A percentile compares a stretch with the other conserved stretches of the same genome.
Conservation (phyloP, 331 rosid genomes). For the Pyrus hybrid region DNA sequence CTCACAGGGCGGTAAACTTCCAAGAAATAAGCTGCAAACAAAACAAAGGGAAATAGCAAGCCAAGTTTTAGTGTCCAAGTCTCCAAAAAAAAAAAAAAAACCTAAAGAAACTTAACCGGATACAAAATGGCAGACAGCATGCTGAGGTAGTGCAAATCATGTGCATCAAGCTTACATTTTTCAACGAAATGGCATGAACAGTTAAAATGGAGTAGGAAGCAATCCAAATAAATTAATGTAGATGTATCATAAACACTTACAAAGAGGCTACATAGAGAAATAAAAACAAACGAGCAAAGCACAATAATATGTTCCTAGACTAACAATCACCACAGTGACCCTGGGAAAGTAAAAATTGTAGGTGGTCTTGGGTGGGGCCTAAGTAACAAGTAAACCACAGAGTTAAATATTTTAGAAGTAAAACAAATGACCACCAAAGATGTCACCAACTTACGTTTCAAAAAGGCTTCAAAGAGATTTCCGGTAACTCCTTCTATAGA, state of each 20-base stretch:
- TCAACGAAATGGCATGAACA: not conserved
- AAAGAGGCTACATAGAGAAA: no score
- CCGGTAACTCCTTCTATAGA: conserved; percentile 71
- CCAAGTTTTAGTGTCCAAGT: not conserved
- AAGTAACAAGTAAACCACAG: not conserved
- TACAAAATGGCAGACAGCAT: not conserved
- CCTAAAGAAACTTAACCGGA: not conserved
- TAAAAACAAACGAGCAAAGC: no score
- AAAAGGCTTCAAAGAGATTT: conserved; percentile 56
- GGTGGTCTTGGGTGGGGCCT: not conserved
- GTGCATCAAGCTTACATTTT: not conserved
- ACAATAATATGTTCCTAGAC: not conserved
- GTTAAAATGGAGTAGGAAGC: not conserved
- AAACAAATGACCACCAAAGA: not conserved
- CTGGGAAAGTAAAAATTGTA: not conserved
- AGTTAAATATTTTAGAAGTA: not conserved
- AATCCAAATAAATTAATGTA: not conserved
- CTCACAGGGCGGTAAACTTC: conserved; percentile 65
- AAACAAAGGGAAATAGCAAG: not conserved
- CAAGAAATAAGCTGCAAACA: conserved; percentile 51
- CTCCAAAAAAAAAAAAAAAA: not conserved
- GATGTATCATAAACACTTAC: no score
- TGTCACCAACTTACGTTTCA: conserved; percentile 49
- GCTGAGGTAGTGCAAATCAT: not conserved
- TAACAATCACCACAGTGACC: not conserved